phyloP scores from a whole-genome alignment of 176 grass and related monocot genomes.

The Cenchrus purpureus region DNA sequence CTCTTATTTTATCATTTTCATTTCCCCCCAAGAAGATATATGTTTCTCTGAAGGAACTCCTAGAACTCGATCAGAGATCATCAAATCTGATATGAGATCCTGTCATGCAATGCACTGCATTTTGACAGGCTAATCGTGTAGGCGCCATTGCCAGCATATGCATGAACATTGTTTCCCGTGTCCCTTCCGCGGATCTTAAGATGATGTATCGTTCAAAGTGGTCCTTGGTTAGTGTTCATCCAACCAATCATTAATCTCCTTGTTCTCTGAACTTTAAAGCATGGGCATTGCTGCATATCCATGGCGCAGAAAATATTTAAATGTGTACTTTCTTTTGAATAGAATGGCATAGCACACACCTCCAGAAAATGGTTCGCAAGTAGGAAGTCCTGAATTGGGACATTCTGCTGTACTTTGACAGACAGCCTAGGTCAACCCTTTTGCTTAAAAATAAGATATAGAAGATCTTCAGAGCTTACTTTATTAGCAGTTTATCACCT shows the following conservation, averaged over 20 bases:
- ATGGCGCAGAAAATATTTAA: neutral
- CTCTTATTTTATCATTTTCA: neutral
- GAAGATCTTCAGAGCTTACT: slow-evolving; percentile 32
- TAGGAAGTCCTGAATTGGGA: slow-evolving; percentile 31
- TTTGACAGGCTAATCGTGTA: slow-evolving; percentile 43
- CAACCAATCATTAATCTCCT: slow-evolving; percentile 41
- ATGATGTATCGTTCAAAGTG: slow-evolving; percentile 34
- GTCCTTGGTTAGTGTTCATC: slow-evolving; percentile 48
- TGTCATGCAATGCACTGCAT: slow-evolving; percentile 49
- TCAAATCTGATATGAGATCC: slow-evolving; percentile 43
- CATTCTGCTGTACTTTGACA: slow-evolving; percentile 45
- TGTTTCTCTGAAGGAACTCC: slow-evolving; percentile 7
- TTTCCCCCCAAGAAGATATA: neutral
- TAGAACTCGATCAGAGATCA: slow-evolving; percentile 37
- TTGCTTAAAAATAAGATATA: slow-evolving; percentile 38
- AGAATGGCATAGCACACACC: neutral
- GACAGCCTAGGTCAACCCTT: slow-evolving; percentile 44
- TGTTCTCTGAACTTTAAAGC: slow-evolving; percentile 37
- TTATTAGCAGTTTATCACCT: slow-evolving; percentile 15
- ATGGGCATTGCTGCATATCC: slow-evolving; percentile 26
- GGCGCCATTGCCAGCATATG: slow-evolving; percentile 35
- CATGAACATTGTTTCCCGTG: slow-evolving; percentile 69
- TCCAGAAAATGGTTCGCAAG: slow-evolving; percentile 25
- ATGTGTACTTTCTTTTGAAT: neutral
- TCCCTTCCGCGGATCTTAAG: slow-evolving; percentile 54